Percentiles rank a stretch among this genome's conserved stretches.
Evolutionary conservation across 805 yeast genomes (phyloP).

Genomic region (Hermanozyma aechmeae): DNA sequence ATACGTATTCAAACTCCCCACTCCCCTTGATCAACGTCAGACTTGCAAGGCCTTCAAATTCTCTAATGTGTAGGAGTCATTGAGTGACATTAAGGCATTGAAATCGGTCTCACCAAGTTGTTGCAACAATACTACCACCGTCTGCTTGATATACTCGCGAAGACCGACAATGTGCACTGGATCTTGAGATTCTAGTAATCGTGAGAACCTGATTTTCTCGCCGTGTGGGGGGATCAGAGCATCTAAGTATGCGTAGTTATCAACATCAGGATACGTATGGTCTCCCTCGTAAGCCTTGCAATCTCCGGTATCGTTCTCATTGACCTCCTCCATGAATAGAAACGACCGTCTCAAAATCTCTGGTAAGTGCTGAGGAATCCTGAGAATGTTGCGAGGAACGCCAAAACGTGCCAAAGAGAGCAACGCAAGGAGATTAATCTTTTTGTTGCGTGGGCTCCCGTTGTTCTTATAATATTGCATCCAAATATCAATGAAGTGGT

Average conservation of each 20-base stretch:
- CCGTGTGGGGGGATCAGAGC: constrained; percentile 34
- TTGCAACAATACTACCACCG: constrained; percentile 16
- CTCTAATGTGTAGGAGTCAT: constrained; percentile 27
- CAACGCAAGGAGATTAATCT: constrained; percentile 56
- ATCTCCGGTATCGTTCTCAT: constrained; percentile 38
- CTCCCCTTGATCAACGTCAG: too few species aligned
- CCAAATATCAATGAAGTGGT: constrained; percentile 24
- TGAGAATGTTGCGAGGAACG: constrained; percentile 13
- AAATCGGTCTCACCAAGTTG: constrained; percentile 20
- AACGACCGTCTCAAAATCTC: constrained; percentile 23
- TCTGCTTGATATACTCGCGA: constrained; percentile 30
- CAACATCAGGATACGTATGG: constrained; percentile 30
- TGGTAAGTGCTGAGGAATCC: constrained; percentile 10
- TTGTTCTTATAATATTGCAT: constrained; percentile 38
- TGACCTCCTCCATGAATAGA: constrained; percentile 61
- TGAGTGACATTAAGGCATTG: constrained; percentile 23
- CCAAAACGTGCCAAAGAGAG: constrained; percentile 37
- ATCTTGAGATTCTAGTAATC: constrained; percentile 20
- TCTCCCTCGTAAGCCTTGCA: constrained; percentile 30
- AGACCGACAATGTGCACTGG: constrained; percentile 37
- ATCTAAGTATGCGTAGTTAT: constrained; percentile 32
- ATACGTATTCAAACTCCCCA: too few species aligned
- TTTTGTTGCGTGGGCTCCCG: constrained; percentile 69
- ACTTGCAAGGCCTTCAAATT: constrained; percentile 14
- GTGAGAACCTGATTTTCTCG: constrained; percentile 28